These are phyloP conservation scores for Balakata baccata DNA, from an alignment of 345 rosid genomes.

Conservation along the genomic window DNA sequence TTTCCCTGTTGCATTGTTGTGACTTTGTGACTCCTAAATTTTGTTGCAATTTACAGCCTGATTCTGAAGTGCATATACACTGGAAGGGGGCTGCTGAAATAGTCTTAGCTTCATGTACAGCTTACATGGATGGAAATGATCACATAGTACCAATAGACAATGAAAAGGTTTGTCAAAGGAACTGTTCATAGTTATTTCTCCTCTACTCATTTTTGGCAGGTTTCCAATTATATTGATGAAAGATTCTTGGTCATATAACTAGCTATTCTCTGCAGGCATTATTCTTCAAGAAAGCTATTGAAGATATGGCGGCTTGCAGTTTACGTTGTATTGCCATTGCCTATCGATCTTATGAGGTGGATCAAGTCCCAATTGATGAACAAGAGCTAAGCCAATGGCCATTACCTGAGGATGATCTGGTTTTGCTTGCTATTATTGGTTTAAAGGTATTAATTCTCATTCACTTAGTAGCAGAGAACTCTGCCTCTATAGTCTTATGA, in stretches of 20 bases:
- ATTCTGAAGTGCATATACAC: conserved; percentile 74
- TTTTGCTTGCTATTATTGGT: conserved; percentile 88
- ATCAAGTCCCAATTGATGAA: conserved; percentile 57
- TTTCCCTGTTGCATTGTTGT: neutral
- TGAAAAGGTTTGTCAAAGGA: conserved; percentile 43
- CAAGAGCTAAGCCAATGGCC: conserved; percentile 52
- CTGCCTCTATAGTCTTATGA: too few relatives aligned
- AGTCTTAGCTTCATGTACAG: conserved; percentile 71
- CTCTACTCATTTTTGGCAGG: neutral
- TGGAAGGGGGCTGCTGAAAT: conserved; percentile 95
- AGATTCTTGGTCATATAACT: neutral
- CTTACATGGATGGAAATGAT: conserved; percentile 61
- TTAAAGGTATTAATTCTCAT: conserved; percentile 56
- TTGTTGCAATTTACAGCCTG: conserved; percentile 42
- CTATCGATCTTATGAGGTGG: conserved; percentile 57
- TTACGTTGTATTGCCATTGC: conserved; percentile 97
- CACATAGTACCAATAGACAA: conserved; percentile 47
- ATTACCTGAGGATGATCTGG: conserved; percentile 83
- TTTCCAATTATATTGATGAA: neutral
- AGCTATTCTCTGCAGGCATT: conserved; percentile 40
- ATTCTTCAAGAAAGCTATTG: conserved; percentile 65
- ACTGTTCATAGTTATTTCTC: neutral
- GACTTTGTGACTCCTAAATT: neutral
- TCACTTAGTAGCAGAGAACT: neutral
- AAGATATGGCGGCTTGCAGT: conserved; percentile 86